Conservation (phyloP, 2,329 filamentous ascomycete genomes). For the Metarhizium sp. region DNA sequence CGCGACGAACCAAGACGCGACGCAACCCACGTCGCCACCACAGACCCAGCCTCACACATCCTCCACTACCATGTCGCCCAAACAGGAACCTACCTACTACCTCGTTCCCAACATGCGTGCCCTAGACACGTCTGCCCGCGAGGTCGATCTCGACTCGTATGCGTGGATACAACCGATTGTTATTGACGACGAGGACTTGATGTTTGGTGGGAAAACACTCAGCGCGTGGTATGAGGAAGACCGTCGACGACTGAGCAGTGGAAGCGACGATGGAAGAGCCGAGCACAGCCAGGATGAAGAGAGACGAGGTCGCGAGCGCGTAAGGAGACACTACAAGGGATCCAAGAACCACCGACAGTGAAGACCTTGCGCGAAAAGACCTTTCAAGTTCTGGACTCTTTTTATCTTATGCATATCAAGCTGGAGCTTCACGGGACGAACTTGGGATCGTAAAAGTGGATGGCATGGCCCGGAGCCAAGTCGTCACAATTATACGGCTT, state of each 20-base stretch:
- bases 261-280: conserved; percentile 22
- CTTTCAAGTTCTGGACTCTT: neutral
- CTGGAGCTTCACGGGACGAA: neutral
- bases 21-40: neutral
- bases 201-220: conserved; percentile 50
- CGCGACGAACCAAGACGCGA: neutral
- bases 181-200: conserved; percentile 53
- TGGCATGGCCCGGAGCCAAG: neutral
- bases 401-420: neutral
- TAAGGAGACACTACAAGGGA: conserved; percentile 16
- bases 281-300: conserved; percentile 23
- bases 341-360: conserved; percentile 1
- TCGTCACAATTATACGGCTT: neutral
- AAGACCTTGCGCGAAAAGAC: neutral
- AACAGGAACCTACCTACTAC: conserved; percentile 17
- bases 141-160: conserved; percentile 24
- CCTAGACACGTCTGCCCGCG: conserved; percentile 21
- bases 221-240: conserved; percentile 51
- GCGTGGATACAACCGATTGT: conserved; percentile 44
- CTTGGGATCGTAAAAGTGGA: too few relatives aligned
- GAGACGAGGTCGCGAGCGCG: conserved; percentile 8
- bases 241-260: conserved; percentile 25
- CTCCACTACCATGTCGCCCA: conserved; percentile 8
- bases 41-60: neutral
- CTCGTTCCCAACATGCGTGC: conserved; percentile 23